Percentiles rank a stretch among this genome's conserved stretches.
Evolutionary conservation across 805 yeast species (phyloP).

Genomic region (Teunomyces stri): DNA sequence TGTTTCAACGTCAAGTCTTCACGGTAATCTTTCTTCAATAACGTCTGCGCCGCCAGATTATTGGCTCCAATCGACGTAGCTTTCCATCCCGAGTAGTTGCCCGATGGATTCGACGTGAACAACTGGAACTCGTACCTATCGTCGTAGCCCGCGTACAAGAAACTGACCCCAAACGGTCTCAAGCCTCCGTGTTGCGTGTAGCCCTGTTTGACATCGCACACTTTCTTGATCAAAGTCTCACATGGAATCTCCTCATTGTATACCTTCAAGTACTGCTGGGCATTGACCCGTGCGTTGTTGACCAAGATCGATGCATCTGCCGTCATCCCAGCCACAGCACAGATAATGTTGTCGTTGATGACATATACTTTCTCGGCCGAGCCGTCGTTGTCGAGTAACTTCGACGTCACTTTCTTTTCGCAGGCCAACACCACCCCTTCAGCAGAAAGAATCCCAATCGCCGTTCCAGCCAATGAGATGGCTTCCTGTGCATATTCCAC

Average conservation of each 20-base stretch:
- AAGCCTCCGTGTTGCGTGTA: constrained; percentile 98
- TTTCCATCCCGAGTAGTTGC: constrained; percentile 97
- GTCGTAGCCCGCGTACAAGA: constrained; percentile 94
- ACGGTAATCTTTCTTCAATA: constrained; percentile 91
- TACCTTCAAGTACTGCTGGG: constrained; percentile 80
- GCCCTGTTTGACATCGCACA: constrained; percentile 95
- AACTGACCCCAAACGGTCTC: constrained; percentile 97
- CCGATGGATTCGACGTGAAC: constrained; percentile 94
- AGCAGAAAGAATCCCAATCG: constrained; percentile 69
- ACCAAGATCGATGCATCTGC: constrained; percentile 94
- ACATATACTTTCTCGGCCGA: constrained; percentile 90
- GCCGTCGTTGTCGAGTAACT: constrained; percentile 89
- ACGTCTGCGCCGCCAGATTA: constrained; percentile 92
- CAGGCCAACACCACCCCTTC: constrained; percentile 96
- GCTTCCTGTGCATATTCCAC: constrained; percentile 96
- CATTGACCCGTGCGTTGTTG: constrained; percentile 77
- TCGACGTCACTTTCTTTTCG: constrained; percentile 91
- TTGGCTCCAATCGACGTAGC: constrained; percentile 97
- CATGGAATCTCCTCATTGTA: constrained; percentile 95
- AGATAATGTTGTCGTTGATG: constrained; percentile 76
- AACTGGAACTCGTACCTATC: constrained; percentile 86
- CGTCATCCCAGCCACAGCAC: constrained; percentile 98
- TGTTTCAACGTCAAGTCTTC: constrained; percentile 70
- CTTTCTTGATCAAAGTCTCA: constrained; percentile 79
- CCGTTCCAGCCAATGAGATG: constrained; percentile 79